Base-by-base conservation (phyloP, 345 rosid species). In the Salix purpurea region DNA sequence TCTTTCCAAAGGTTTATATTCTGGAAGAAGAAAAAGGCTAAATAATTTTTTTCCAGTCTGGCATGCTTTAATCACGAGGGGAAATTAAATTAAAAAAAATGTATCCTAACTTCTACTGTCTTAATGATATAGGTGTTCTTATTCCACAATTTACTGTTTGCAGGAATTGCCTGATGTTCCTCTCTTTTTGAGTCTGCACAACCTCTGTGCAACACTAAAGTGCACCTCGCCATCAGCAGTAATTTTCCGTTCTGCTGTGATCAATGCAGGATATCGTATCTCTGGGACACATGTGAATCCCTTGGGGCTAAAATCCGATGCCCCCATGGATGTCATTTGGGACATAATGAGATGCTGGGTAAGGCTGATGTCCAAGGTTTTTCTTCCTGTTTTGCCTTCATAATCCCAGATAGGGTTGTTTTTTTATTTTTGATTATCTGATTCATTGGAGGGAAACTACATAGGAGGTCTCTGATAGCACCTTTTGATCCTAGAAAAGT, bases 311-410 rank as follows among this genome's bases (percentile, higher is more conserved):
- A 96, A 96, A 84, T 90, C 99, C 30, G 97, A 96, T 88, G 98
- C 98, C 72, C 97, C 99, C n/a, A 96, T 96, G 99, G 91, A 88
- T 67, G 90, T 94, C 74, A 91, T 96, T 71, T 96, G 99, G 97
- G 98, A 96, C 85, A 96, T 94, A 69, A 94, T 96, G 99, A 97
- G 99, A 61, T 91, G 97, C 89, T 96, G 99, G 97, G 99, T 96
- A 89, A 86, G 70, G 75, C 69, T 79, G 13, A 23, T 71, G 32
- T 74, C 74, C 40, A 62, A 34, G 58, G 11, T 30, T 37, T 7
- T 67, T 32, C 26, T 67, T 42, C 76, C n/a, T 50, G 44, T 24
- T 46, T 50, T 54, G 56, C 62, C 62, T 10, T 56, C 62, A 56
- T 56, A 56, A 8, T 56, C 62, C 28, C 28, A n/a, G 11, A 56